Conservation (phyloP, 2,329 filamentous ascomycete species). For the Aspergillus novofumigatus region DNA sequence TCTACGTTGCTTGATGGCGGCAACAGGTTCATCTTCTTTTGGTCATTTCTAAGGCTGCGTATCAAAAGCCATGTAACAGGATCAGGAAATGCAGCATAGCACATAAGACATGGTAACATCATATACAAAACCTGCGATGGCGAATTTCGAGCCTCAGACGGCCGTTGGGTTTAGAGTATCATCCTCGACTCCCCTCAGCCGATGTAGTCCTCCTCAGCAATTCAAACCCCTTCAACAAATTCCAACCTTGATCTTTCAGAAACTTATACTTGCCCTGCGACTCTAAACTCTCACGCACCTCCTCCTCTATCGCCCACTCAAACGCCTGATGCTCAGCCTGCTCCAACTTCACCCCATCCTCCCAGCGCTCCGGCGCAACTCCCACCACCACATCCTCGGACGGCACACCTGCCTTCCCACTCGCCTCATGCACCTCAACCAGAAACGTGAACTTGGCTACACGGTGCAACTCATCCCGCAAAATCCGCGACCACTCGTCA, state of each 20-base stretch:
- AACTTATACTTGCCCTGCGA: slow-evolving; percentile 17
- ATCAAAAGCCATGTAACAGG: background rate
- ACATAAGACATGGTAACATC: background rate
- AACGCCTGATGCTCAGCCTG: slow-evolving; percentile 34
- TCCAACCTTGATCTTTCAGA: slow-evolving; percentile 19
- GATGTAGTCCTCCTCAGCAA: background rate
- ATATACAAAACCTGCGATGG: background rate
- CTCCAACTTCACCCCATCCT: slow-evolving; percentile 26
- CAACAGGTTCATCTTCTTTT: background rate
- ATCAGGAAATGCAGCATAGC: background rate
- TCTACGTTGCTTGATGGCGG: background rate
- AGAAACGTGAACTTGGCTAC: slow-evolving; percentile 37
- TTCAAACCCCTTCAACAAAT: slow-evolving; percentile 22
- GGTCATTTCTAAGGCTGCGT: background rate
- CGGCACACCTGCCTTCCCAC: background rate
- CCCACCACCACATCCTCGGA: background rate
- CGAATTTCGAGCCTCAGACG: background rate
- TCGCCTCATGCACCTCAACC: slow-evolving; percentile 29
- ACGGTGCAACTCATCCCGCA: slow-evolving; percentile 14
- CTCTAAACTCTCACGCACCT: slow-evolving; percentile 20
- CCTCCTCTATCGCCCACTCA: slow-evolving; percentile 37
- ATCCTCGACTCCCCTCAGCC: background rate
- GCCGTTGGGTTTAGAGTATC: background rate
- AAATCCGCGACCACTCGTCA: slow-evolving; percentile 28
- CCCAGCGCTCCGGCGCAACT: slow-evolving; percentile 8